These are phyloP conservation scores for Eurotiales sp. DNA, from an alignment of 2,329 filamentous ascomycete species.

Conservation along the genomic window DNA sequence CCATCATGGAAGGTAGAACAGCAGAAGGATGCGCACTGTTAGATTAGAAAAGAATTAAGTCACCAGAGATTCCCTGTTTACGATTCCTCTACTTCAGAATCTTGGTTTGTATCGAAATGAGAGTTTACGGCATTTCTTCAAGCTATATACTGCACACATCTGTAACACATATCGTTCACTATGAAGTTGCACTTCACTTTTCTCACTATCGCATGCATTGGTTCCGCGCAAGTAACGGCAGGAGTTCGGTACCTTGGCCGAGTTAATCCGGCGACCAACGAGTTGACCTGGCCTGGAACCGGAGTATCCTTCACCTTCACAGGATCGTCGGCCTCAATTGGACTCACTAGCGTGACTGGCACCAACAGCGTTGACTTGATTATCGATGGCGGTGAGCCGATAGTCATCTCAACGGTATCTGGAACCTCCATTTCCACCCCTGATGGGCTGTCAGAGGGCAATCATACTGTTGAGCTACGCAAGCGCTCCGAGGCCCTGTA, in stretches of 20 bases:
- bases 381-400: constrained; percentile 3
- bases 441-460: background rate
- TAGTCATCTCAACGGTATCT: constrained; percentile 4
- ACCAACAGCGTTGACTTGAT: constrained; percentile 9
- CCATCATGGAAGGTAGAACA: no score
- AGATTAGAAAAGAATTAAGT: no score
- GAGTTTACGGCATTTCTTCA: background rate
- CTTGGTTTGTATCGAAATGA: no score
- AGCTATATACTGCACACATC: background rate
- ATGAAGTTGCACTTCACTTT: background rate
- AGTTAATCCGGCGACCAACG: constrained; percentile 5
- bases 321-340: constrained; percentile 2
- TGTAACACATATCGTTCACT: no score
- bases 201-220: background rate
- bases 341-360: background rate
- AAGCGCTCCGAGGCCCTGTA: constrained; percentile 9
- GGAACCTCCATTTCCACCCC: constrained; percentile 3
- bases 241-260: constrained; percentile 6
- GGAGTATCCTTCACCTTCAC: constrained; percentile 2
- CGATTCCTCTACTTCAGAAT: no score
- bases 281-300: constrained; percentile 12
- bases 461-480: constrained; percentile 6
- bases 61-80: no score
- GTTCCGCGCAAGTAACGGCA: background rate
- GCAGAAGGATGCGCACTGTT: no score